Evolutionary conservation across 768 basidiomycete species (phyloP), one percentile per base, ranked within the genome.

Genomic region (Trametes maxima): DNA sequence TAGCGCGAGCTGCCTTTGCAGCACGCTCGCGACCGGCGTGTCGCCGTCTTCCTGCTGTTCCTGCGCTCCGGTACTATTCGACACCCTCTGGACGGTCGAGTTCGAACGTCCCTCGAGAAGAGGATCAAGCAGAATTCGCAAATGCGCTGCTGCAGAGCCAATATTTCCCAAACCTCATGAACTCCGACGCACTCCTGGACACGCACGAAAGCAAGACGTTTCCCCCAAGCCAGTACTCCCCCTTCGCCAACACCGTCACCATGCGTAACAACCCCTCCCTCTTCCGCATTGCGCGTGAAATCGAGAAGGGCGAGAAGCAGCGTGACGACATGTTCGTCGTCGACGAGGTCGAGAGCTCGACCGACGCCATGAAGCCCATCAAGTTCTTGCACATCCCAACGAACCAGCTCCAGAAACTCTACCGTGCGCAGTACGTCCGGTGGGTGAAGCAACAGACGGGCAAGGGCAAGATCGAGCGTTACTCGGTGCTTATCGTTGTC

Each of bases 401-500:
- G 5, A 36, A 5, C 39, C 70, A 78, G 24, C 62, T 74, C 52
- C 58, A 67, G n/a, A 68, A 70, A 28, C 69, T 82, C 33, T 76
- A 80, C 65, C 63, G 73, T 21, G 80, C 78, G 63, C 65, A 77
- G 0, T 73, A 83, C 59, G 61, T 84, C 64, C 82, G 87, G 6
- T 77, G 85, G 43, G 88, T 95, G 67, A 85, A 85, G 4, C 89
- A 93, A 63, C 95, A 98, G 81, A 98, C 95, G 0, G 88, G 90
- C 57, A 98, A 98, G 76, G 97, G 97, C 14, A 96, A 94, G 70
- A 89, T 90, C 62, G 79, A 82, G 25, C 82, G 85, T 17, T 73
- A 80, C 53, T 84, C 84, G 54, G 76, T 78, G 40, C 81, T 91
- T 64, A 82, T 87, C 65, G 84, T 95, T 61, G 85, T 91, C 36